Base-by-base conservation (phyloP, 2,329 filamentous ascomycete genomes). In the Penicillium sp. region DNA sequence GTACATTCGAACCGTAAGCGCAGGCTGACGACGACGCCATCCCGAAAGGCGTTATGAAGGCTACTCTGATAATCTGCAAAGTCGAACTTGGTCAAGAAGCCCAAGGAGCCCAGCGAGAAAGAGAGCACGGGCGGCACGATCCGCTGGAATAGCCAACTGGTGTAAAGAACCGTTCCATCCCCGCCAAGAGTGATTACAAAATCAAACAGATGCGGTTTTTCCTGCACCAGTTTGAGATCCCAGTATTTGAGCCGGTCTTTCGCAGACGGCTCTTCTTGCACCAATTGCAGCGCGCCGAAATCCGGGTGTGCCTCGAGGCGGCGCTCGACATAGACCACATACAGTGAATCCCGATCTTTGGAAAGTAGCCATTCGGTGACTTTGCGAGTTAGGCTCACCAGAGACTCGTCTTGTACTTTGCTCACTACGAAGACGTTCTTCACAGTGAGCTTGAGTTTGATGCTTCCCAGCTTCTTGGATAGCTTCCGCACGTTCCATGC, bases 21-120 rank as follows among this genome's bases (percentile, higher is more conserved):
- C 54, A 99, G 72, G 61, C 88, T 95, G 14, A 97, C 88, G 0
- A 87, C 93, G 16, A 97, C 87, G 6, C 93, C 93, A 51, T 95
- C 85, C 34, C 75, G 77, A 59, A 96, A 93, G 0, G 88, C 84
- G 37, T 77, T 81, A 3, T 77, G 80, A 28, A 96, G 77, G 2
- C 82, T 95, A 12, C 78, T 72, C 53, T 81, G 75, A 58, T 88
- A 89, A 4, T 87, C 75, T 12, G 84, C 82, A 68, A 91, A 99
- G 68, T 97, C 91, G 66, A 97, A 97, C 65, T 96, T 96, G 22
- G 93, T 97, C 57, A 99, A 74, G 65, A 99, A 99, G 0, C 93
- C 93, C 4, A 99, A 77, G 19, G 91, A 95, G 8, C 93, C 93
- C 9, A 97, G 76, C 0, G 90, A 82, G 68, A 99, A 97, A 53